Base-by-base conservation (phyloP, 2,329 filamentous ascomycete genomes). In the Colletotrichum liaoningense region DNA sequence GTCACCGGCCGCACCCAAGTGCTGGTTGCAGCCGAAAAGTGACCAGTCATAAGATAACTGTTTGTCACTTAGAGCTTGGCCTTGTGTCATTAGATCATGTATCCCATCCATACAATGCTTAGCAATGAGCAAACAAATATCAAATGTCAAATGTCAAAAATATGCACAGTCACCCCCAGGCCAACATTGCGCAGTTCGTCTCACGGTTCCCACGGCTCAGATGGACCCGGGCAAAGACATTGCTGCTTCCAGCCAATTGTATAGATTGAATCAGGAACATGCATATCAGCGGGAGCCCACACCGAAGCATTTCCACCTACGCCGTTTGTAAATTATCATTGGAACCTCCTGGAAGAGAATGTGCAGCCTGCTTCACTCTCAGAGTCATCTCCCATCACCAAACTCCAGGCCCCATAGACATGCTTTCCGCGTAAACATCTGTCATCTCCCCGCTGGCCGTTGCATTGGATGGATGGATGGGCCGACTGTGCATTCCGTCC, bases 11-110 rank as follows among this genome's bases (percentile, higher is more conserved):
- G 42, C 16, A 49, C 42, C 42, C 42, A 49, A 49, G 42, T 49
- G 42, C 42, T 55, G 52, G 26, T 42, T 52, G 58, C 49, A 46
- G 19, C n/a, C 26, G 4, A 33, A 49, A 55, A 14, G 19, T 58
- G 65, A 69, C 69, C 58, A 69, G 69, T 72, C 69, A 69, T 22
- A 58, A n/a, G 14, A 38, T 26, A 30, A 11, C 30, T 63, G 54
- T 63, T 72, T 49, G 65, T 69, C 65, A 63, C 65, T 26, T 63
- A 4, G 22, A 4, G 12, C 69, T 63, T 72, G 65, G 65, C 65
- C 24, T 42, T 59, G 38, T n/a, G 58, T 72, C 28, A 64, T 58
- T 28, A 68, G 56, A 67, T 55, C 69, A 69, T 55, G 49, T 52
- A 42, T 42, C 14, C 38, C 38, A 42, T 42, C 14, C 38, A 16